phyloP scores from a whole-genome alignment of 225 moss, liverwort and hornwort species.

The Rhytidiadelphus loreus region DNA sequence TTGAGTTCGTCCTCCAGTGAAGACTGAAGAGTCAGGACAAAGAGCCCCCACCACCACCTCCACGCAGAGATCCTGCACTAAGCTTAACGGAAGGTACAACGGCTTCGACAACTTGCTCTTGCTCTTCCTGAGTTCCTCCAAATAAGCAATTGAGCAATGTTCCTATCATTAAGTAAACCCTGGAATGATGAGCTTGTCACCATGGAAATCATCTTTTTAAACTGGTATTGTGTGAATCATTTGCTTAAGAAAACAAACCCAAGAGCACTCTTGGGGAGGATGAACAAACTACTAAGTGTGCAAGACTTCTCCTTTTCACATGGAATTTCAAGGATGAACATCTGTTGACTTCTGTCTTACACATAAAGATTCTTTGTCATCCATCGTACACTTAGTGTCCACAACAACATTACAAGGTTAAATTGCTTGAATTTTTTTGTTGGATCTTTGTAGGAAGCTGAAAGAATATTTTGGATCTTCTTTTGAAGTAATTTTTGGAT shows the following conservation, averaged over 20 bases:
- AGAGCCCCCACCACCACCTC: no score
- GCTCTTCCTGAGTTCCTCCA: no score
- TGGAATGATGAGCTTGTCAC: no score
- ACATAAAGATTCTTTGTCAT: not conserved
- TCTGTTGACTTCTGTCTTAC: accelerated
- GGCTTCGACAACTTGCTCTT: not conserved
- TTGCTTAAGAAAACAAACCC: no score
- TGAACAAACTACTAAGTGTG: no score
- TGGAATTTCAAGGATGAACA: not conserved
- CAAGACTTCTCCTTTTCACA: no score
- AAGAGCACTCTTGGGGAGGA: no score
- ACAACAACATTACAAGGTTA: accelerated
- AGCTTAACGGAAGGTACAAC: not conserved
- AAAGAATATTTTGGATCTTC: not conserved
- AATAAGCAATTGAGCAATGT: not conserved
- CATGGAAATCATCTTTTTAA: no score
- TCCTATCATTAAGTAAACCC: not conserved
- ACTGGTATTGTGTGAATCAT: no score
- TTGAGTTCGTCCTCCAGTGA: not conserved
- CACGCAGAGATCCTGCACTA: not conserved
- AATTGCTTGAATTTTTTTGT: not conserved
- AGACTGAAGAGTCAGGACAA: not conserved
- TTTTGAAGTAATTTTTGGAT: not conserved
- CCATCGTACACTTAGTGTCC: not conserved
- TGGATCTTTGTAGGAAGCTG: not conserved